Conservation (phyloP, 768 basidiomycete genomes). For the Tylopilus sp. region DNA sequence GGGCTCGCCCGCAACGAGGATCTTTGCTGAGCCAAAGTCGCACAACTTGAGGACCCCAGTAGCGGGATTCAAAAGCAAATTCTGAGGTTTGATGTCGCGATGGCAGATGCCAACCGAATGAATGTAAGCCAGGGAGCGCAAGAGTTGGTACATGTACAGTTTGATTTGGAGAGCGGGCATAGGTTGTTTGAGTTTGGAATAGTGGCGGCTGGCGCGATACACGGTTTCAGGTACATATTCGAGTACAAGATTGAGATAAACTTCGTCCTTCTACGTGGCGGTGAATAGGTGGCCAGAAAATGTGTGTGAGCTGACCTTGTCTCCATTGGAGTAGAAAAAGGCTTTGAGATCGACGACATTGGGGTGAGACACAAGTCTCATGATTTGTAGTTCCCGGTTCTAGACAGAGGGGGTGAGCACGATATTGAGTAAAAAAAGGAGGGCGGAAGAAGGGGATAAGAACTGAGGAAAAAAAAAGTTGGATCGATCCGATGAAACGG, state of each 20-base stretch:
- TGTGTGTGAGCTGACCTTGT: constrained; percentile 68
- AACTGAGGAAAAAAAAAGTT: constrained; percentile 4
- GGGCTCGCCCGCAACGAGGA: constrained; percentile 94
- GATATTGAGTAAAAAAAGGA: constrained; percentile 1
- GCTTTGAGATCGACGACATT: constrained; percentile 97
- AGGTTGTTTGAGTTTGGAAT: constrained; percentile 98
- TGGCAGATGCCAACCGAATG: constrained; percentile 99
- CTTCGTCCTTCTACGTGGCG: constrained; percentile 89
- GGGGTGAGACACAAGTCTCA: constrained; percentile 94
- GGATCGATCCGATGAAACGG: not conserved
- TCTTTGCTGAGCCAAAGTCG: constrained; percentile 99
- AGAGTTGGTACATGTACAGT: constrained; percentile 98
- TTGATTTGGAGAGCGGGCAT: constrained; percentile 99
- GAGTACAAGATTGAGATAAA: constrained; percentile 97
- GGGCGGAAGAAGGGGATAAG: not conserved
- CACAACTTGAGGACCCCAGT: constrained; percentile 97
- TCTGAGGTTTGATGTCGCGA: constrained; percentile 99
- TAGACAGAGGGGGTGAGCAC: constrained; percentile 34
- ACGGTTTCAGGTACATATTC: constrained; percentile 99
- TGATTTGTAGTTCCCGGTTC: constrained; percentile 99
- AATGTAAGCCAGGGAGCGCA: constrained; percentile 98
- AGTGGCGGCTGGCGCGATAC: constrained; percentile 97
- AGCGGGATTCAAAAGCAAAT: constrained; percentile 93
- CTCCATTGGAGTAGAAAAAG: constrained; percentile 99
- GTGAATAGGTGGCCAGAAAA: constrained; percentile 6